A percentile compares a stretch with the other conserved stretches of the same genome.
These are phyloP conservation scores for Jamesozyma gamospora DNA, from an alignment of 805 yeast genomes.

Conservation along the genomic window DNA sequence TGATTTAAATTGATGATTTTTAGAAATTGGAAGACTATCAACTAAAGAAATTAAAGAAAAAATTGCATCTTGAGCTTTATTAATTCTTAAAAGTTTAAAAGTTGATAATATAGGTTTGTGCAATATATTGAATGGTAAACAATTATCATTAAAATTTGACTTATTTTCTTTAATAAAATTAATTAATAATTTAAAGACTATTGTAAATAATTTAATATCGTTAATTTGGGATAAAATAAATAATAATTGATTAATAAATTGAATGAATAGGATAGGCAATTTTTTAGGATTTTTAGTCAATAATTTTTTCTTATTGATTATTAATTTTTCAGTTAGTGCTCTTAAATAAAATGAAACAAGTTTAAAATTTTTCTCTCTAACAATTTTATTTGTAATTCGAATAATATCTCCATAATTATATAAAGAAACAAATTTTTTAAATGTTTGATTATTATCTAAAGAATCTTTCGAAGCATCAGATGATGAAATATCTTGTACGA, in stretches of 20 bases:
- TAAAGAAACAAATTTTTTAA: slow-evolving; percentile 14
- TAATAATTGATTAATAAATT: slow-evolving; percentile 16
- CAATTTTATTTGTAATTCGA: slow-evolving; percentile 8
- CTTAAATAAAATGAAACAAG: slow-evolving; percentile 14
- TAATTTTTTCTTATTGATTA: slow-evolving; percentile 2
- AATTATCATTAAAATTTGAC: not conserved
- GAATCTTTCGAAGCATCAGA: not conserved
- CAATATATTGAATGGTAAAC: not conserved
- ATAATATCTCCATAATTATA: slow-evolving; percentile 17
- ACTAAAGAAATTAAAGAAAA: slow-evolving; percentile 14
- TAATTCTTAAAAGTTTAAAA: slow-evolving; percentile 8
- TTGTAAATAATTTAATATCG: slow-evolving; percentile 17
- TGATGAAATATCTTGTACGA: slow-evolving; percentile 1
- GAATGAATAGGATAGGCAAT: slow-evolving; percentile 7
- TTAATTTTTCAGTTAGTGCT: slow-evolving; percentile 16
- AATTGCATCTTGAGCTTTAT: slow-evolving; percentile 20
- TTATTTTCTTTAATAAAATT: slow-evolving; percentile 3
- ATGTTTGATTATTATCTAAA: not conserved
- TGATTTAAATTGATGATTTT: slow-evolving; percentile 13
- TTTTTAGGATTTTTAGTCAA: not conserved
- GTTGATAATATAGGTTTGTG: slow-evolving; percentile 5
- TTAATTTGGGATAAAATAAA: slow-evolving; percentile 11
- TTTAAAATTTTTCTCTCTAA: slow-evolving; percentile 12
- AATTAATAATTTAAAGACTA: slow-evolving; percentile 10
- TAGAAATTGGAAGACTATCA: slow-evolving; percentile 5